phyloP scores from a whole-genome alignment of 306 rosid species.

The Quercus rubra region DNA sequence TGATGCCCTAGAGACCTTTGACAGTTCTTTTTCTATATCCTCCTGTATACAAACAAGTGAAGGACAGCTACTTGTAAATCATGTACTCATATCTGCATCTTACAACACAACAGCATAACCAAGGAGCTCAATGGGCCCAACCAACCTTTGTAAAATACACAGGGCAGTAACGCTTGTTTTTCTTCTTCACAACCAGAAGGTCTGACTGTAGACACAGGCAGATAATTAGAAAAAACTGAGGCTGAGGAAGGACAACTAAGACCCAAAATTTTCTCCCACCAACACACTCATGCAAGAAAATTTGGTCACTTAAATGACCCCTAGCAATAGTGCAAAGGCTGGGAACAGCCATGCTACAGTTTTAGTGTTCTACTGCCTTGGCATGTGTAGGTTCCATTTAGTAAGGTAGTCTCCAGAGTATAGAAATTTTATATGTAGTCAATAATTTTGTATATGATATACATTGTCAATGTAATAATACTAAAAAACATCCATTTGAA shows the following conservation, averaged over 20 bases:
- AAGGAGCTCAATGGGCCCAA: constrained; percentile 23
- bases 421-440: no score
- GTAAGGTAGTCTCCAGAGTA: no score
- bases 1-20: constrained; percentile 61
- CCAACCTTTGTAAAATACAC: constrained; percentile 85
- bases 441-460: no score
- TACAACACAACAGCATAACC: neutral
- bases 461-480: no score
- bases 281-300: neutral
- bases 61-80: constrained; percentile 5
- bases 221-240: constrained; percentile 16
- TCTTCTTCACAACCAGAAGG: constrained; percentile 85
- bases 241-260: neutral
- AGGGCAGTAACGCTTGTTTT: constrained; percentile 91
- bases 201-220: constrained; percentile 63
- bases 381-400: no score
- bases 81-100: constrained; percentile 2
- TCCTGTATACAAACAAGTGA: constrained; percentile 53
- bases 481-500: neutral
- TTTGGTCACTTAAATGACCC: neutral
- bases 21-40: constrained; percentile 82
- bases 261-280: neutral
- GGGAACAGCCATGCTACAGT: neutral
- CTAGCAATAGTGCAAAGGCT: neutral
- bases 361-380: neutral